A percentile compares a stretch with the other conserved stretches of the same genome.
Conservation (phyloP, 768 basidiomycete genomes). For the Coprinopsis strossmayeri region DNA sequence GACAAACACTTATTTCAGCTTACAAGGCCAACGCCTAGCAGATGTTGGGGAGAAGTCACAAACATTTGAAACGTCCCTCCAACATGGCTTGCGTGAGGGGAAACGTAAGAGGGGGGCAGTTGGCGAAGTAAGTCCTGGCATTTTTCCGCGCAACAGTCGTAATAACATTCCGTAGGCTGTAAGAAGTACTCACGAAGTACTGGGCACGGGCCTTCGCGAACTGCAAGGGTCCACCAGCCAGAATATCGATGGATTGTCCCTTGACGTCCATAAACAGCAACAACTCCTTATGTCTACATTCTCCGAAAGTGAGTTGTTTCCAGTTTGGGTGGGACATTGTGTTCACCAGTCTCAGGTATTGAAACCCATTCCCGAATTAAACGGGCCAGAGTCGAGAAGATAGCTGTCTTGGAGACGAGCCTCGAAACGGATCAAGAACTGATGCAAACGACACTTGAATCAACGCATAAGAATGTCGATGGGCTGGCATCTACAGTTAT, state of each 20-base stretch:
- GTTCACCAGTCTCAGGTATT: slow-evolving; percentile 35
- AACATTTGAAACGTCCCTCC: slow-evolving; percentile 8
- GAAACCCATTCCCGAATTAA: slow-evolving; percentile 59
- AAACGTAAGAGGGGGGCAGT: slow-evolving; percentile 13
- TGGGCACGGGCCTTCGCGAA: neutral
- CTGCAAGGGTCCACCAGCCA: neutral
- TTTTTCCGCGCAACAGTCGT: neutral
- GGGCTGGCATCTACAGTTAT: slow-evolving; percentile 20
- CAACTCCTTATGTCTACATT: neutral
- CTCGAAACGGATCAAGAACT: slow-evolving; percentile 44
- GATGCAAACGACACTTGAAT: neutral
- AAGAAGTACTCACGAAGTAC: neutral
- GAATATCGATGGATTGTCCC: neutral
- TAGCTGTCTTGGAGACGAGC: slow-evolving; percentile 39
- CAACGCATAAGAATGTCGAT: slow-evolving; percentile 2
- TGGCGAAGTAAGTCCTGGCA: slow-evolving; percentile 9
- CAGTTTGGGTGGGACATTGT: neutral
- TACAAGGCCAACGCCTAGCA: slow-evolving; percentile 41
- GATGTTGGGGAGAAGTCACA: slow-evolving; percentile 30
- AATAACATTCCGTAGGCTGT: neutral
- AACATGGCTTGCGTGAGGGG: slow-evolving; percentile 5
- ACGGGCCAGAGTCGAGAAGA: slow-evolving; percentile 59
- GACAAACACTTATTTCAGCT: slow-evolving; percentile 36
- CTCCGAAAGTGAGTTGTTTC: neutral
- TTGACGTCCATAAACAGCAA: neutral